A percentile compares a stretch with the other conserved stretches of the same genome.
Conservation (phyloP, 2,329 filamentous ascomycete species). For the Mycosphaerella arachidis region DNA sequence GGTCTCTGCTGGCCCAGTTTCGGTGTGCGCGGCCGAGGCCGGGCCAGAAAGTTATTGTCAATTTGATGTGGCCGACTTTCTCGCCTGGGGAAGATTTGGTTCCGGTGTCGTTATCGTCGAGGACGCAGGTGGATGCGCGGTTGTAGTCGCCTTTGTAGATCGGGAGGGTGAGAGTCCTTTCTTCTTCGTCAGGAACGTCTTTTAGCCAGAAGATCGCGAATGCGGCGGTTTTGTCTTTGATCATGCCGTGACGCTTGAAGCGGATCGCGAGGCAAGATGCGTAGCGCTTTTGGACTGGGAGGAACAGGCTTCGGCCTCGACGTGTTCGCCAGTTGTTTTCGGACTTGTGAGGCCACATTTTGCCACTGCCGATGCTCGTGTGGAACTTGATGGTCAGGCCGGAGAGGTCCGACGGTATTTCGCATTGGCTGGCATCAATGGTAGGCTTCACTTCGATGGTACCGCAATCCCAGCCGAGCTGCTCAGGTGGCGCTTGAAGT, state of each 20-base stretch:
- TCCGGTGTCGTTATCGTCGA: slow-evolving; percentile 11
- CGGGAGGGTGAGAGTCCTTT: slow-evolving; percentile 53
- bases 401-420: slow-evolving; percentile 48
- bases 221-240: slow-evolving; percentile 51
- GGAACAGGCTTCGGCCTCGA: slow-evolving; percentile 41
- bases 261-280: slow-evolving; percentile 52
- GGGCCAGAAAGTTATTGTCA: slow-evolving; percentile 57
- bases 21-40: slow-evolving; percentile 59
- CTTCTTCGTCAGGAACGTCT: slow-evolving; percentile 64
- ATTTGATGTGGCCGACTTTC: slow-evolving; percentile 54
- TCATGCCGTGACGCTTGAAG: slow-evolving; percentile 51
- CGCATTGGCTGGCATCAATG: slow-evolving; percentile 40
- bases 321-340: slow-evolving; percentile 49
- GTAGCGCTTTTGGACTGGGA: slow-evolving; percentile 61
- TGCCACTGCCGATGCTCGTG: slow-evolving; percentile 54
- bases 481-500: slow-evolving; percentile 54
- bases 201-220: slow-evolving; percentile 66
- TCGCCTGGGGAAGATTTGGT: slow-evolving; percentile 44
- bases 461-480: slow-evolving; percentile 67
- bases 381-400: slow-evolving; percentile 54
- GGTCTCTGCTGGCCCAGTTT: slow-evolving; percentile 51
- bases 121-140: slow-evolving; percentile 48
- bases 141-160: slow-evolving; percentile 64
- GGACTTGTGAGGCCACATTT: slow-evolving; percentile 47
- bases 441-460: slow-evolving; percentile 60